Conservation (phyloP, 1,284 basidiomycete species). For the Ganoderma leucocontextum region DNA sequence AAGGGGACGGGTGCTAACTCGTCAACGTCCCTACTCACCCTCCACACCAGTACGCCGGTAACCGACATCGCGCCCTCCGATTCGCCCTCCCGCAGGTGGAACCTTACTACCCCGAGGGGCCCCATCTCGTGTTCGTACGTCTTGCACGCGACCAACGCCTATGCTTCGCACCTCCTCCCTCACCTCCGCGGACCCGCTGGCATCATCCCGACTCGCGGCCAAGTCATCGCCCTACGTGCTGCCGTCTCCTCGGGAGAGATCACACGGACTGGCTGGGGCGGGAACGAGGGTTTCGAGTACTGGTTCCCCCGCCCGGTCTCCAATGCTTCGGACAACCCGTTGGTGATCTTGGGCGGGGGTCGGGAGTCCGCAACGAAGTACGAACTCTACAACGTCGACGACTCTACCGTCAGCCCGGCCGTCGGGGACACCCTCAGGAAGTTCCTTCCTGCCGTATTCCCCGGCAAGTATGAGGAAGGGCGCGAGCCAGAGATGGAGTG, state of each 20-base stretch:
- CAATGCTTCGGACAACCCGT: constrained; percentile 43
- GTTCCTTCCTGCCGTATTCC: constrained; percentile 70
- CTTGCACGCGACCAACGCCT: constrained; percentile 85
- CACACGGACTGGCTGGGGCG: constrained; percentile 35
- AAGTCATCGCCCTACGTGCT: constrained; percentile 72
- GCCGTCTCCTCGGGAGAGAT: constrained; percentile 47
- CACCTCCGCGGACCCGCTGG: constrained; percentile 59
- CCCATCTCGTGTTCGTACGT: constrained; percentile 63
- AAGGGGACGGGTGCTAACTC: constrained; percentile 35
- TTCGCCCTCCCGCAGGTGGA: constrained; percentile 50
- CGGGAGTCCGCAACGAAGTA: constrained; percentile 55
- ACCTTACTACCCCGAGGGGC: constrained; percentile 67
- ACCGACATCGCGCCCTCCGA: constrained; percentile 48
- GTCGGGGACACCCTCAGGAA: constrained; percentile 59
- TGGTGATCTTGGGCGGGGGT: constrained; percentile 81
- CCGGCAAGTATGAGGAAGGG: constrained; percentile 55
- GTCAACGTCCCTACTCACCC: constrained; percentile 49
- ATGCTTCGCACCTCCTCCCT: constrained; percentile 72
- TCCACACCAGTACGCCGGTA: constrained; percentile 80
- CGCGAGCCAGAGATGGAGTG: constrained; percentile 76
- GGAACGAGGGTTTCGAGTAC: constrained; percentile 70
- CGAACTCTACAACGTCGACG: constrained; percentile 69
- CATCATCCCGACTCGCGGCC: constrained; percentile 79
- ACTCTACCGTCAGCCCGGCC: constrained; percentile 57
- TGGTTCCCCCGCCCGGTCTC: constrained; percentile 79